A percentile compares a stretch with the other conserved stretches of the same genome.
Conservation (phyloP, 2,329 filamentous ascomycete genomes). For the Fusarium incarnatum region DNA sequence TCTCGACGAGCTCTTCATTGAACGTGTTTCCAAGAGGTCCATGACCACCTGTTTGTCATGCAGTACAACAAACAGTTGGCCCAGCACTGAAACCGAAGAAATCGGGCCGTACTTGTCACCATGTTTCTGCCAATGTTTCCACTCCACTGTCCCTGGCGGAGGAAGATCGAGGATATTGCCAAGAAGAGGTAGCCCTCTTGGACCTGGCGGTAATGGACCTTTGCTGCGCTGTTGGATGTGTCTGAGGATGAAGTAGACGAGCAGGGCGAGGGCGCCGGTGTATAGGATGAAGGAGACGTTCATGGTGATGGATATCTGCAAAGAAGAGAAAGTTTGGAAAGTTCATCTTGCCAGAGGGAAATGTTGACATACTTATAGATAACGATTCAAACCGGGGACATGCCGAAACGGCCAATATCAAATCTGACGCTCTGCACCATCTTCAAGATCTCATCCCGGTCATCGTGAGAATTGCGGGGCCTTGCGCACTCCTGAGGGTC, state of each 20-base stretch:
- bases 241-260: neutral
- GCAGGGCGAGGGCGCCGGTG: neutral
- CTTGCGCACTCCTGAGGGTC: neutral
- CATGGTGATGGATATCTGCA: neutral
- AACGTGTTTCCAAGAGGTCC: conserved; percentile 27
- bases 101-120: conserved; percentile 52
- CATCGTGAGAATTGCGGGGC: neutral
- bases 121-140: conserved; percentile 54
- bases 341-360: neutral
- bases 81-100: conserved; percentile 54
- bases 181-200: conserved; percentile 58
- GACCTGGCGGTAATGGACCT: conserved; percentile 57
- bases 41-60: conserved; percentile 51
- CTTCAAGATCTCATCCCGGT: neutral
- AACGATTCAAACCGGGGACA: neutral
- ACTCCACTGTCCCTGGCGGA: conserved; percentile 48
- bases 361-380: neutral
- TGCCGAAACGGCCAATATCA: neutral
- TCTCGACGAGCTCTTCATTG: conserved; percentile 15
- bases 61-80: conserved; percentile 54
- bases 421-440: neutral
- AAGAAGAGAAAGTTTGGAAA: neutral
- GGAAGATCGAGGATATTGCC: conserved; percentile 63
- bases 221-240: rapidly evolving
- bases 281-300: neutral